phyloP scores from a whole-genome alignment of 2,329 filamentous ascomycete genomes.

The Bipolaris oryzae region DNA sequence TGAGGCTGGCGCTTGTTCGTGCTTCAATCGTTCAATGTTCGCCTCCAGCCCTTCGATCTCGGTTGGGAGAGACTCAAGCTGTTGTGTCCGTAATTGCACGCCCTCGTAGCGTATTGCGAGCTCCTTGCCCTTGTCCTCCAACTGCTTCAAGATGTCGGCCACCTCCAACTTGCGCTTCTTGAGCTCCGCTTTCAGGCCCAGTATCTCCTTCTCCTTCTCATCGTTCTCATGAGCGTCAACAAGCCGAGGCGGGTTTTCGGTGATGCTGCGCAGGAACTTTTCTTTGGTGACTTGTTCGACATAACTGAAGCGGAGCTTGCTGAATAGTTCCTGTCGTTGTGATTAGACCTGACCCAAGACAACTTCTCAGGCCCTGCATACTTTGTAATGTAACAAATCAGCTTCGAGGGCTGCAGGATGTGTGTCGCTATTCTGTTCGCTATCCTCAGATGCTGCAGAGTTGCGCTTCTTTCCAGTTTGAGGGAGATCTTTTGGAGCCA shows the following conservation, averaged over 20 bases:
- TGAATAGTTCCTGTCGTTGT: slow-evolving; percentile 77
- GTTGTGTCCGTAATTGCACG: slow-evolving; percentile 58
- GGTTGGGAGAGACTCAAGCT: slow-evolving; percentile 58
- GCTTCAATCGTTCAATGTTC: slow-evolving; percentile 56
- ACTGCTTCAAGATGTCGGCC: slow-evolving; percentile 70
- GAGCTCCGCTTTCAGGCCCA: slow-evolving; percentile 73
- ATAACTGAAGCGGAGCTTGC: slow-evolving; percentile 95
- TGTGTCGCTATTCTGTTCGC: slow-evolving; percentile 70
- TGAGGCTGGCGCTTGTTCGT: slow-evolving; percentile 42
- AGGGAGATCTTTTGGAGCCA: slow-evolving; percentile 60
- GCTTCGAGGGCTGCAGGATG: slow-evolving; percentile 73
- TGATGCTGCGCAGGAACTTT: slow-evolving; percentile 92
- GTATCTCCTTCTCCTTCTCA: slow-evolving; percentile 61
- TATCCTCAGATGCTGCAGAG: slow-evolving; percentile 70
- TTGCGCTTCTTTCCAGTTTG: slow-evolving; percentile 49
- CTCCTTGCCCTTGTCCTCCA: slow-evolving; percentile 69
- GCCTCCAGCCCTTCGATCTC: slow-evolving; percentile 60
- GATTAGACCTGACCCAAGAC: slow-evolving; percentile 9
- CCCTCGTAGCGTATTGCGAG: slow-evolving; percentile 64
- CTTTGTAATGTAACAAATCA: slow-evolving; percentile 86
- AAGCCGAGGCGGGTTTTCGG: slow-evolving; percentile 85
- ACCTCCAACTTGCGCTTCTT: slow-evolving; percentile 83
- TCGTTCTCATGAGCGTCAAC: slow-evolving; percentile 80
- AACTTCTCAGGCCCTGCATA: slow-evolving; percentile 28
- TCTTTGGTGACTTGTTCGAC: slow-evolving; percentile 99